These are phyloP conservation scores for Pseudoturritis turrita DNA, from an alignment of 345 rosid genomes.

Conservation along the genomic window DNA sequence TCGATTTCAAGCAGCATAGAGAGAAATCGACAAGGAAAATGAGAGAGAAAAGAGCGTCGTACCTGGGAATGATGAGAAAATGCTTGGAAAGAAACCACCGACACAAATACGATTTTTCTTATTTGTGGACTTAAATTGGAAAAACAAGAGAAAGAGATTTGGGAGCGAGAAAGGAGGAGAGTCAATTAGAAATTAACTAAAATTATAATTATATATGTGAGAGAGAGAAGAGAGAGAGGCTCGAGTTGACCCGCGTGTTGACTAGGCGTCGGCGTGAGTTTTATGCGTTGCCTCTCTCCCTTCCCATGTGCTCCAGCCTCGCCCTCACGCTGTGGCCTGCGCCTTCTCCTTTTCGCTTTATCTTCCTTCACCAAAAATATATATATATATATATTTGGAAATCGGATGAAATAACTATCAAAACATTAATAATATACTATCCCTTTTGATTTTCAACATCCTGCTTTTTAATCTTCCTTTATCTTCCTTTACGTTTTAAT, in stretches of 20 bases:
- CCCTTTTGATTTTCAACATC: too few species aligned
- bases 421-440: too few species aligned
- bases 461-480: too few species aligned
- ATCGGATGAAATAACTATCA: too few species aligned
- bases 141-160: not conserved
- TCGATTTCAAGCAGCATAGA: not conserved
- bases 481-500: too few species aligned
- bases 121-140: constrained; percentile 8
- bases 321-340: not conserved
- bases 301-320: constrained; percentile 6
- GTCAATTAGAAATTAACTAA: constrained; percentile 1
- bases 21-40: not conserved
- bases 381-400: too few species aligned
- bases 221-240: not conserved
- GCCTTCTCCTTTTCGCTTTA: not conserved
- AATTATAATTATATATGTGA: not conserved
- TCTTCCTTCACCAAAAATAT: too few species aligned
- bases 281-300: not conserved
- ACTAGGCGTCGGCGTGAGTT: constrained; percentile 20
- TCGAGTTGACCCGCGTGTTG: constrained; percentile 18
- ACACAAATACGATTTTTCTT: not conserved
- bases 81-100: constrained; percentile 1
- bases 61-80: not conserved
- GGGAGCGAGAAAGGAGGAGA: constrained; percentile 10
- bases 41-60: not conserved